Conservation (phyloP, 768 basidiomycete genomes). For the Guyanaporus albipodus region DNA sequence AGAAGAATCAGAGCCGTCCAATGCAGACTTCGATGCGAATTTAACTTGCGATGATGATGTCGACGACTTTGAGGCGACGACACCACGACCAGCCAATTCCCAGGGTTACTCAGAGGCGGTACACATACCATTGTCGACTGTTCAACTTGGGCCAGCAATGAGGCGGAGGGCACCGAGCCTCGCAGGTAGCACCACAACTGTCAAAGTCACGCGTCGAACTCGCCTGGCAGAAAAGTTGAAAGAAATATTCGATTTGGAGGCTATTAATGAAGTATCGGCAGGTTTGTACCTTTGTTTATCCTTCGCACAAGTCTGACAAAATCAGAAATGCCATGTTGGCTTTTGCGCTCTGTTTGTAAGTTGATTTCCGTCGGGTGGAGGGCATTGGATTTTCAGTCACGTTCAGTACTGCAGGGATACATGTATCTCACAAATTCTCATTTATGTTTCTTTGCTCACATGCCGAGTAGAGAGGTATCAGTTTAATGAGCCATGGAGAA, state of each 20-base stretch:
- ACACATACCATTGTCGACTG: constrained; percentile 2
- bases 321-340: constrained; percentile 90
- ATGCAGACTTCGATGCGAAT: constrained; percentile 32
- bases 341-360: constrained; percentile 85
- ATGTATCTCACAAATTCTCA: constrained; percentile 94
- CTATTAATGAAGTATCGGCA: constrained; percentile 80
- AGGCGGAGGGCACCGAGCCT: constrained; percentile 33
- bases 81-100: constrained; percentile 37
- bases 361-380: constrained; percentile 16
- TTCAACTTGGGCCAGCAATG: constrained; percentile 18
- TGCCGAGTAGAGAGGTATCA: constrained; percentile 82
- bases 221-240: constrained; percentile 83
- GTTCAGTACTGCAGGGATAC: constrained; percentile 88
- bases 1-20: constrained; percentile 31
- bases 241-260: constrained; percentile 81
- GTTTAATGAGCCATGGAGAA: neutral
- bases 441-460: constrained; percentile 94
- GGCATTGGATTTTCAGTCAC: constrained; percentile 2
- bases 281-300: constrained; percentile 42
- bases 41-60: constrained; percentile 46
- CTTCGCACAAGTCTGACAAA: constrained; percentile 2
- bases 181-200: constrained; percentile 67
- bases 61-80: constrained; percentile 55
- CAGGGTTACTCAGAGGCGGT: constrained; percentile 8
- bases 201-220: constrained; percentile 61